These are phyloP conservation scores for Arxiozyma slooffiae DNA, from an alignment of 1,139 yeast genomes.

Conservation along the genomic window DNA sequence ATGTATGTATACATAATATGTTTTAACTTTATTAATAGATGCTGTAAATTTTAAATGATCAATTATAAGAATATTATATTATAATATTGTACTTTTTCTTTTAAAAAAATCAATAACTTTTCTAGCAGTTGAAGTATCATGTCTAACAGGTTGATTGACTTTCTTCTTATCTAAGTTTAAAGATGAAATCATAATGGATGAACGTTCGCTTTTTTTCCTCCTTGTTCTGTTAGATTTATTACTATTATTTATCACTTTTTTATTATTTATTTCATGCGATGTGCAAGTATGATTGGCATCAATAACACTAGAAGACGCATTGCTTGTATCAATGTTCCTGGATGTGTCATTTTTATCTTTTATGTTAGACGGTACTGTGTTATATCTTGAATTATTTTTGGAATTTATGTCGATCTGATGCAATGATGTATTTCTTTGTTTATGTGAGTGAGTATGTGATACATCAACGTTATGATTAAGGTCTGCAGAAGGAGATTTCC, in stretches of 20 bases:
- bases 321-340: not conserved
- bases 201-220: slow-evolving; percentile 10
- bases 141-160: not conserved
- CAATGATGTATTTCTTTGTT: not conserved
- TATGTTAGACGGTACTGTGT: slow-evolving; percentile 1
- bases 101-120: slow-evolving; percentile 75
- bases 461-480: not conserved
- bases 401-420: not conserved
- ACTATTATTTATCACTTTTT: slow-evolving; percentile 33
- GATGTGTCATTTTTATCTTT: not conserved
- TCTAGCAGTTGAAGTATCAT: slow-evolving; percentile 11
- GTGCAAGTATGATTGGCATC: not conserved
- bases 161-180: slow-evolving; percentile 1
- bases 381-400: not conserved
- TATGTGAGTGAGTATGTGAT: not conserved
- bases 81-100: slow-evolving; percentile 50
- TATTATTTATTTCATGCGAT: not conserved
- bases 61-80: not conserved
- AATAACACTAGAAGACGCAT: not conserved
- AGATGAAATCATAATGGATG: slow-evolving; percentile 17
- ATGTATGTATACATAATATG: no score
- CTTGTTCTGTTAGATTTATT: slow-evolving; percentile 5
- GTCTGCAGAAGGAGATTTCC: not conserved
- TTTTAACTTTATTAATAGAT: not conserved
- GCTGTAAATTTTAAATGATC: not conserved